A percentile compares a stretch with the other conserved stretches of the same genome.
These are phyloP conservation scores for Pilaira anomala DNA, from an alignment of 192 early-diverging fungal species.

Conservation along the genomic window DNA sequence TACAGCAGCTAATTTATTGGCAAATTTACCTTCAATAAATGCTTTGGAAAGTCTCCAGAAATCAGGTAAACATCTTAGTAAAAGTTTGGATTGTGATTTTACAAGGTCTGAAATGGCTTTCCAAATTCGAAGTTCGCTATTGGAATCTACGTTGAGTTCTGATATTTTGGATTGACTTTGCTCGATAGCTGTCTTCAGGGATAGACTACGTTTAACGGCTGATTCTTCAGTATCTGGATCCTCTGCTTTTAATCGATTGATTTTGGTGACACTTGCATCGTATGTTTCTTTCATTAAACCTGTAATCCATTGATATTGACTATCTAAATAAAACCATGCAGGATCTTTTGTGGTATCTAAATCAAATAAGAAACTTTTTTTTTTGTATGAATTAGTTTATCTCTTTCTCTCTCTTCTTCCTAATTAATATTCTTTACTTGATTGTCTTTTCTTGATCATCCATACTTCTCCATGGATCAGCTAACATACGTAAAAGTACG, in stretches of 20 bases:
- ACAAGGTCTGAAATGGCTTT: conserved; percentile 64
- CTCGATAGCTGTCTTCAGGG: conserved; percentile 36
- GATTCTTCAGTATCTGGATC: conserved; percentile 23
- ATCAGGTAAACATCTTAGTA: conserved; percentile 75
- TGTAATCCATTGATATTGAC: conserved; percentile 84
- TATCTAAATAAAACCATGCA: conserved; percentile 83
- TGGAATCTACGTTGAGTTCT: conserved; percentile 38
- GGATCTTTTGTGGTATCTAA: conserved; percentile 82
- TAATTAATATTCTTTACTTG: conserved; percentile 48
- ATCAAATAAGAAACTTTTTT: conserved; percentile 62
- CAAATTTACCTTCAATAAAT: conserved; percentile 84
- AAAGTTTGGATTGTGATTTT: conserved; percentile 71
- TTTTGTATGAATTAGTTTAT: neutral
- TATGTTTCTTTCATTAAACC: conserved; percentile 72
- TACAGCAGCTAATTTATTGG: conserved; percentile 37
- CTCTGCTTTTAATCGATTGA: conserved; percentile 33
- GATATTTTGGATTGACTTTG: conserved; percentile 32
- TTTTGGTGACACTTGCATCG: conserved; percentile 49
- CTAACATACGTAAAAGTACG: conserved; percentile 74
- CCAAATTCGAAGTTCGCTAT: conserved; percentile 72
- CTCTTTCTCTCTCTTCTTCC: neutral
- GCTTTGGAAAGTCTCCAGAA: conserved; percentile 91
- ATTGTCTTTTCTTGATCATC: conserved; percentile 90
- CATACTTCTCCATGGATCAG: conserved; percentile 71
- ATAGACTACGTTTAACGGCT: conserved; percentile 16